Evolutionary conservation across 2,329 filamentous ascomycete species (phyloP), one percentile per base, ranked within the genome.

Genomic region (Diaporthe ilicicola): DNA sequence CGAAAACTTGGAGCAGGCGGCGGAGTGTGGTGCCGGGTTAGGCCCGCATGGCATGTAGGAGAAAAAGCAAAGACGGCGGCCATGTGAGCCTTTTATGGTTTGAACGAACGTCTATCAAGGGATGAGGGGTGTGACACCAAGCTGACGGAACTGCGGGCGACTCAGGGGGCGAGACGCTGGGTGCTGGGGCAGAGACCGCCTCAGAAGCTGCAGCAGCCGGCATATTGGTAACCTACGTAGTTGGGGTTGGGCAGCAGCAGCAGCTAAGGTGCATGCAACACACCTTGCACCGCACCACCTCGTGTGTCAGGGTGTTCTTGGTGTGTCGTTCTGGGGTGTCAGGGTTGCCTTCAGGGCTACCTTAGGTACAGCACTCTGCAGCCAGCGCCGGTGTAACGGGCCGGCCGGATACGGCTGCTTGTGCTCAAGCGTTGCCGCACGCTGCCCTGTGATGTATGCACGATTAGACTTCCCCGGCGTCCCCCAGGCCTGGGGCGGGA

Each of bases 41-140:
- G 59, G 59, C 29, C 44, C 59, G 42, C 46, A 12, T 64, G 34
- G 59, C 27, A 24, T 19, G 42, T 27, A 46, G 12, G 59, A 29
- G n/a, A 64, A 64, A 64, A 64, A 64, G 59, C 44, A 64, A 64
- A 64, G 59, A 64, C 29, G 4, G 44, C 59, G 59, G 59, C 44
- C 59, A 64, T 64, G 59, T 64, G 59, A 64, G 59, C 59, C 59
- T 50, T 64, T 64, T 50, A 64, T 64, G 59, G 59, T 64, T 64
- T 64, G 59, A 29, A 24, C 42, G 29, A 50, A 50, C 59, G 44
- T 50, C 32, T 50, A 64, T 50, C 44, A n/a, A 64, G 59, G 59
- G 50, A 64, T 50, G 56, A n/a, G 53, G 34, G 59, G 15, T 29
- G 46, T 64, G 59, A 64, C 59, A 44, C 34, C 50, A 64, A 50